These are phyloP conservation scores for Golubevia sp. DNA, from an alignment of 1,284 basidiomycete species.

Conservation along the genomic window DNA sequence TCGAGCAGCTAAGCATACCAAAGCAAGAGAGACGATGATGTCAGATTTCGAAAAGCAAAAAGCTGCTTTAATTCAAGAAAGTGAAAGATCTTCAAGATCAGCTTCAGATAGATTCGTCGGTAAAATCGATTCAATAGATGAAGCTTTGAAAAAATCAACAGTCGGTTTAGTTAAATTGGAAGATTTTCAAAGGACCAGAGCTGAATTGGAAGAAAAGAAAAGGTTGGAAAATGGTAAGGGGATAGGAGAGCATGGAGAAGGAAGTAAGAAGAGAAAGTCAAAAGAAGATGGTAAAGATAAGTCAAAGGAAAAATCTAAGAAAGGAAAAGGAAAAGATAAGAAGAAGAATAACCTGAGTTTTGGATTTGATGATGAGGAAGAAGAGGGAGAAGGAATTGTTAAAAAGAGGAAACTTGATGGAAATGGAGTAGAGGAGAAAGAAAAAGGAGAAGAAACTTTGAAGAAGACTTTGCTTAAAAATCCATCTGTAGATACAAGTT, in stretches of 20 bases:
- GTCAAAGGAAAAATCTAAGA: too few relatives aligned
- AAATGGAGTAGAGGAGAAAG: neutral
- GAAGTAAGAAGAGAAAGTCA: neutral
- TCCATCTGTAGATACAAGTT: neutral
- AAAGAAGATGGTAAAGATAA: neutral
- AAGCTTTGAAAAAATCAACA: neutral
- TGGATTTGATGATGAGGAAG: constrained; percentile 8
- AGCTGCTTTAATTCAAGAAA: neutral
- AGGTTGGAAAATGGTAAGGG: neutral
- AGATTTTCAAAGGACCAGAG: neutral
- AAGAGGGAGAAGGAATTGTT: neutral
- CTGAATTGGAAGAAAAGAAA: neutral
- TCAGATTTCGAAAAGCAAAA: neutral
- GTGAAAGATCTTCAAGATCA: neutral
- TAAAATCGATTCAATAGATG: neutral
- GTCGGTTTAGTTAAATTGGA: neutral
- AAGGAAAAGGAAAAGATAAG: neutral
- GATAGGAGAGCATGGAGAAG: constrained; percentile 12
- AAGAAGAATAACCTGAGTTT: neutral
- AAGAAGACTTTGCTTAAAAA: constrained; percentile 5
- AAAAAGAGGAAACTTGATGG: neutral
- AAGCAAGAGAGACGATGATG: constrained; percentile 31
- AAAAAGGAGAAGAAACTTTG: too few relatives aligned
- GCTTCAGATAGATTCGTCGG: neutral
- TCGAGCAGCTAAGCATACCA: constrained; percentile 7